Base-by-base conservation (phyloP, 768 basidiomycete species). In the Termitomyces sp. region DNA sequence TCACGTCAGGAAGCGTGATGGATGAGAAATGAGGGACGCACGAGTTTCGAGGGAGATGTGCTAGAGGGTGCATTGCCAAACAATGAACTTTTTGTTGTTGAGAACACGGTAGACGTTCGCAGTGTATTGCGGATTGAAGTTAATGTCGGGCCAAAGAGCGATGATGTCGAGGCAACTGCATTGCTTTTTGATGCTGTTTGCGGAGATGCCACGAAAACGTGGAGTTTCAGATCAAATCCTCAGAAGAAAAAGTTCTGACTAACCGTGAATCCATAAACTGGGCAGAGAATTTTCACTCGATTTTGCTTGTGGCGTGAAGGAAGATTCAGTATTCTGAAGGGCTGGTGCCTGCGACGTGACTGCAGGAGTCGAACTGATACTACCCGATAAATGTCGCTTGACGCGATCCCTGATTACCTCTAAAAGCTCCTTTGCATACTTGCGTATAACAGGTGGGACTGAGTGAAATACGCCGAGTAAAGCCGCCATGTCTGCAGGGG, bases 401-500 rank as follows among this genome's bases (percentile, higher is more conserved):
- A 85, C 69, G 10, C 81, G 79, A 12, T 74, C 75, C 52, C 76
- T 79, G 27, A 95, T 81, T n/a, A 82, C 77, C 39, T 81, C 80
- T 37, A 88, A 71, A 40, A 92, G 72, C 65, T 91, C 91, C 60
- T 80, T 83, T 8, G 82, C 81, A 27, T 84, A 77, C 50, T 78
- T 76, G 58, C 83, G 81, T 20, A 92, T 74, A 2, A 91, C 74
- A n/a, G 84, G 79, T 13, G 88, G 87, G 4, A 87, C 75, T 4
- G 79, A 76, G 55, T 75, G 77, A 65, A 92, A 87, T 27, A 81
- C 64, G n/a, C 78, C 74, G 49, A 91, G 72, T 43, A 93, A 69
- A 4, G 79, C 78, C 4, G 82, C 79, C 74, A 87, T 79, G 65
- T 91, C 84, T 26, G 77, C 76, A 13, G 93, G 91, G 7, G 82